These are phyloP conservation scores for Podochytrium sp. DNA, from an alignment of 192 early-diverging fungal genomes.

Conservation along the genomic window DNA sequence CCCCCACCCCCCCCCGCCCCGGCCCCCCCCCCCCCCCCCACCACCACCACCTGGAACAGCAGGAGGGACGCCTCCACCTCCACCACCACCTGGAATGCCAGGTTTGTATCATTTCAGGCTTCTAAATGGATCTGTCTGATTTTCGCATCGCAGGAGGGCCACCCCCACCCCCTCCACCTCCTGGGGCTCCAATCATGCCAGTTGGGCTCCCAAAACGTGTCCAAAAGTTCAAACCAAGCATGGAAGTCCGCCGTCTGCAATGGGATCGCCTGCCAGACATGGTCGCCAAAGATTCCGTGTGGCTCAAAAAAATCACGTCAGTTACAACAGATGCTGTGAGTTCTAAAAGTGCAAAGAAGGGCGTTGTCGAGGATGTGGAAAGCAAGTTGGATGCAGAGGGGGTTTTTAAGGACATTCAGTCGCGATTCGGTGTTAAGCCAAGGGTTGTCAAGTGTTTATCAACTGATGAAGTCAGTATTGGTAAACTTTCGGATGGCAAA, in stretches of 20 bases:
- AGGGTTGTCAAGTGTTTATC: not conserved
- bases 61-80: slow-evolving; percentile 33
- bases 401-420: slow-evolving; percentile 43
- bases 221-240: slow-evolving; percentile 41
- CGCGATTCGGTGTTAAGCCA: slow-evolving; percentile 39
- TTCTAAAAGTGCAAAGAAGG: not conserved
- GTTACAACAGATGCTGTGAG: not conserved
- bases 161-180: slow-evolving; percentile 36
- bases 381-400: slow-evolving; percentile 38
- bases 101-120: too few relatives aligned
- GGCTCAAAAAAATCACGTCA: slow-evolving; percentile 30
- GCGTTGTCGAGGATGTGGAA: slow-evolving; percentile 33
- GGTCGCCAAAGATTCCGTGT: slow-evolving; percentile 38
- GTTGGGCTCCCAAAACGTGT: slow-evolving; percentile 33
- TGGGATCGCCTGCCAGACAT: slow-evolving; percentile 49
- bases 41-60: slow-evolving; percentile 30
- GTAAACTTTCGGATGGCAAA: not conserved
- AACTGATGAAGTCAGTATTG: not conserved
- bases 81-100: slow-evolving; percentile 37
- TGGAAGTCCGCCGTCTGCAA: slow-evolving; percentile 43
- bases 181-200: not conserved
- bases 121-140: too few relatives aligned
- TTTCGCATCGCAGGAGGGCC: not conserved
- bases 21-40: slow-evolving; percentile 32
- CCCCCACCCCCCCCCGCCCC: slow-evolving; percentile 20